Conservation (phyloP, 345 rosid species). For the Aquilaria sinensis region DNA sequence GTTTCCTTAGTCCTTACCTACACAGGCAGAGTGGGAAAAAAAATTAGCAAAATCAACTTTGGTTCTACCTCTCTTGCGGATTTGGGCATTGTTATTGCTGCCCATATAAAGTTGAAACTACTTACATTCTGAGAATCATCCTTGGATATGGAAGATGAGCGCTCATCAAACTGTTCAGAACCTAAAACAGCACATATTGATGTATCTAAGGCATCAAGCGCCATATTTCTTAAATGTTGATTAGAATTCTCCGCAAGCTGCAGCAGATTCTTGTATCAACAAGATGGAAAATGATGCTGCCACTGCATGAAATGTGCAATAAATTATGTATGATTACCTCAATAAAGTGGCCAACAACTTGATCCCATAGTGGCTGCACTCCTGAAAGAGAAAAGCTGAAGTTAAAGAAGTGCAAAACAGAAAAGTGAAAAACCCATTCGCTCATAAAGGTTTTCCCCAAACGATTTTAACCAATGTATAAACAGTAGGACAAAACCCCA, state of each 20-base stretch:
- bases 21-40: slow-evolving; percentile 17
- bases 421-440: too few species aligned
- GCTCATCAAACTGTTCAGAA: slow-evolving; percentile 69
- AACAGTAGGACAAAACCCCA: too few species aligned
- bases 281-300: slow-evolving; percentile 14
- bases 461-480: too few species aligned
- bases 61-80: slow-evolving; percentile 4
- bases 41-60: slow-evolving; percentile 12
- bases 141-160: slow-evolving; percentile 30
- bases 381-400: slow-evolving; percentile 35
- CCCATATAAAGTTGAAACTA: slow-evolving; percentile 15
- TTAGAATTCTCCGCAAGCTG: slow-evolving; percentile 91
- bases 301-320: slow-evolving; percentile 18
- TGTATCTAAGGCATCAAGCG: slow-evolving; percentile 90
- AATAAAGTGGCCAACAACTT: slow-evolving; percentile 84
- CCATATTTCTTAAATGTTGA: slow-evolving; percentile 76
- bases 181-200: slow-evolving; percentile 93
- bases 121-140: slow-evolving; percentile 52
- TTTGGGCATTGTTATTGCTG: slow-evolving; percentile 3
- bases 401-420: not conserved
- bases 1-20: slow-evolving; percentile 43
- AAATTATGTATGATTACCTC: slow-evolving; percentile 46
- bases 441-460: too few species aligned
- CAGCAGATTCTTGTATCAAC: slow-evolving; percentile 33
- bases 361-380: slow-evolving; percentile 92